These are phyloP conservation scores for Zygotorulaspora florentina DNA, from an alignment of 805 yeast species.

Conservation along the genomic window DNA sequence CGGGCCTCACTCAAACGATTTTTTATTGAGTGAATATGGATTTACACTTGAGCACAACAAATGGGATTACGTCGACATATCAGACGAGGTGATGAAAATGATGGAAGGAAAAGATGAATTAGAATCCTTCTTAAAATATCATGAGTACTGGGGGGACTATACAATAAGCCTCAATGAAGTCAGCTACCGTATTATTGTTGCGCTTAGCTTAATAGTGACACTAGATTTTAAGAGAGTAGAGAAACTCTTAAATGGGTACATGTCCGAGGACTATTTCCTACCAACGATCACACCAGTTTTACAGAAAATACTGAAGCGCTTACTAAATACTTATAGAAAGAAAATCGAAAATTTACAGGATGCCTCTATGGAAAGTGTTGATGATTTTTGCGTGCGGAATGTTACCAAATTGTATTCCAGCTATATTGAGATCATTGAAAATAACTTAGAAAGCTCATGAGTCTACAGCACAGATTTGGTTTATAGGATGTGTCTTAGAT, in stretches of 20 bases:
- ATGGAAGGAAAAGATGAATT: slow-evolving; percentile 37
- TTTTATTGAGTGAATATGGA: slow-evolving; percentile 82
- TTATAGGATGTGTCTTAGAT: neutral
- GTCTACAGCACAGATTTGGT: neutral
- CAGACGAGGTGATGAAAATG: slow-evolving; percentile 39
- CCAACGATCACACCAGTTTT: slow-evolving; percentile 7
- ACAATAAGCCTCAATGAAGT: slow-evolving; percentile 50
- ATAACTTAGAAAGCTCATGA: slow-evolving; percentile 10
- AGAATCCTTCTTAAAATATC: slow-evolving; percentile 42
- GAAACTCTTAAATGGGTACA: slow-evolving; percentile 26
- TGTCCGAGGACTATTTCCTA: slow-evolving; percentile 29
- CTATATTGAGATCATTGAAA: slow-evolving; percentile 18
- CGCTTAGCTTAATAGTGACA: slow-evolving; percentile 49
- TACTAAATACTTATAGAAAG: neutral
- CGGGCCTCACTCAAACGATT: slow-evolving; percentile 86
- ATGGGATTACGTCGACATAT: slow-evolving; percentile 70
- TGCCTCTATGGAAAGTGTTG: neutral
- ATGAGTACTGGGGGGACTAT: slow-evolving; percentile 69
- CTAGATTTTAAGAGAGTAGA: slow-evolving; percentile 24
- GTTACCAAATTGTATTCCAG: slow-evolving; percentile 18
- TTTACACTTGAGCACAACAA: slow-evolving; percentile 55
- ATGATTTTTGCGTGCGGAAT: slow-evolving; percentile 13
- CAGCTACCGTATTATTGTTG: slow-evolving; percentile 74
- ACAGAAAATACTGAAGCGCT: slow-evolving; percentile 1
- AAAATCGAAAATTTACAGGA: slow-evolving; percentile 1